Evolutionary conservation across 1,284 basidiomycete genomes (phyloP).

Genomic region (Ganoderma sp.): DNA sequence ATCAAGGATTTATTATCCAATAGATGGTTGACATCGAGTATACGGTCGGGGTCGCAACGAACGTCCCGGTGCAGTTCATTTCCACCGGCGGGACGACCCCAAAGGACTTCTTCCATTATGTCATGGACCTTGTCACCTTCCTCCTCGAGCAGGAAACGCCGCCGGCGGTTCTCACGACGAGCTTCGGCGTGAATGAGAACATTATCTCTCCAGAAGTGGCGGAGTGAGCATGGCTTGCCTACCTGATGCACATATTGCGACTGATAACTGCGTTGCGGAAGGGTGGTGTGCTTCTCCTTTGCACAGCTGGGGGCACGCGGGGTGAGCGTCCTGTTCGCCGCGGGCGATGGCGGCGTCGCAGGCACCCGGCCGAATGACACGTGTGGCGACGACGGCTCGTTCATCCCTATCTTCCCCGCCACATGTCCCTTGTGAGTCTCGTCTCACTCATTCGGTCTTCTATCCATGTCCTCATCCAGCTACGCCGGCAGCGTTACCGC

Average conservation of each 20-base stretch:
- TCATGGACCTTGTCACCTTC: constrained; percentile 40
- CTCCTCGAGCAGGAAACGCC: constrained; percentile 37
- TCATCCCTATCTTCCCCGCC: constrained; percentile 66
- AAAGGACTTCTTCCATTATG: constrained; percentile 29
- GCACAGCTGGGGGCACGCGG: constrained; percentile 68
- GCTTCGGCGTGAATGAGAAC: constrained; percentile 59
- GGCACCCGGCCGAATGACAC: constrained; percentile 56
- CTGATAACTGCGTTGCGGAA: constrained; percentile 18
- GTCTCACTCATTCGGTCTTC: too few relatives aligned
- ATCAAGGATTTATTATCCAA: not conserved
- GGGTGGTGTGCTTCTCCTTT: constrained; percentile 58
- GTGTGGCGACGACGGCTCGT: constrained; percentile 51
- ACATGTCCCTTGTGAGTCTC: constrained; percentile 42
- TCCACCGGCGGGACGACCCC: constrained; percentile 19
- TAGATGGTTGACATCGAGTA: too few relatives aligned
- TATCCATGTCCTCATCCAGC: constrained; percentile 12
- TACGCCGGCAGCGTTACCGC: constrained; percentile 55
- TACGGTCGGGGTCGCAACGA: too few relatives aligned
- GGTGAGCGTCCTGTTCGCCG: constrained; percentile 61
- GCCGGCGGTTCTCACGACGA: constrained; percentile 42
- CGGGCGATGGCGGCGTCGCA: constrained; percentile 71
- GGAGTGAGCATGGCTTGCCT: constrained; percentile 47
- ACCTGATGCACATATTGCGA: not conserved
- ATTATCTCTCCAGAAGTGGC: constrained; percentile 52
- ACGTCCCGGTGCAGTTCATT: constrained; percentile 34